Evolutionary conservation across 345 rosid species (phyloP).

Genomic region (Acer saccharum): DNA sequence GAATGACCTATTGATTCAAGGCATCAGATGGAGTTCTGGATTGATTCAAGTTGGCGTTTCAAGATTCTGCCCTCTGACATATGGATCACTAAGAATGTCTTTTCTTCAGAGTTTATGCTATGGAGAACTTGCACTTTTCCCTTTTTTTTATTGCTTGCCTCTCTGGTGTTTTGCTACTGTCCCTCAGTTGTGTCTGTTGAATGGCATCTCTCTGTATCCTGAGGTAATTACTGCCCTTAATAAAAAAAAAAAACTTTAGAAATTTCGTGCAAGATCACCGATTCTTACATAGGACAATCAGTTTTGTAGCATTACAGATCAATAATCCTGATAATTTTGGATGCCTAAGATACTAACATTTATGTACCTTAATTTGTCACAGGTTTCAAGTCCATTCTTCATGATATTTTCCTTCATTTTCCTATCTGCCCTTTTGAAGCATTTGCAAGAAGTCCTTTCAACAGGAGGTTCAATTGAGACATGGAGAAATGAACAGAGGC

Average conservation of each 20-base stretch:
- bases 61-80: conserved; percentile 41
- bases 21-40: conserved; percentile 48
- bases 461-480: conserved; percentile 22
- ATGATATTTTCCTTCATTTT: conserved; percentile 29
- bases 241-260: too few relatives aligned
- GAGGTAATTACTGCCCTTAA: conserved; percentile 28
- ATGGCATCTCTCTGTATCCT: conserved; percentile 44
- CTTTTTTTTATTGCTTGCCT: conserved; percentile 32
- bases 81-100: conserved; percentile 39
- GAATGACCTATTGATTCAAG: conserved; percentile 32
- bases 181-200: conserved; percentile 46
- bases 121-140: conserved; percentile 22
- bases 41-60: conserved; percentile 29
- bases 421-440: conserved; percentile 23
- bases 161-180: conserved; percentile 34
- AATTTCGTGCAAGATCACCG: too few relatives aligned
- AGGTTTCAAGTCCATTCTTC: conserved; percentile 37
- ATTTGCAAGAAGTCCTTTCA: conserved; percentile 32
- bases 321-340: too few relatives aligned
- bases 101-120: conserved; percentile 36
- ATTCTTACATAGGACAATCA: too few relatives aligned
- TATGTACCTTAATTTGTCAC: background rate
- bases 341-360: too few relatives aligned
- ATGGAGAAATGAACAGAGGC: conserved; percentile 35
- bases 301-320: too few relatives aligned